A percentile compares a stretch with the other conserved stretches of the same genome.
phyloP scores from a whole-genome alignment of 768 basidiomycete species.

The Lactarius akahatsu region DNA sequence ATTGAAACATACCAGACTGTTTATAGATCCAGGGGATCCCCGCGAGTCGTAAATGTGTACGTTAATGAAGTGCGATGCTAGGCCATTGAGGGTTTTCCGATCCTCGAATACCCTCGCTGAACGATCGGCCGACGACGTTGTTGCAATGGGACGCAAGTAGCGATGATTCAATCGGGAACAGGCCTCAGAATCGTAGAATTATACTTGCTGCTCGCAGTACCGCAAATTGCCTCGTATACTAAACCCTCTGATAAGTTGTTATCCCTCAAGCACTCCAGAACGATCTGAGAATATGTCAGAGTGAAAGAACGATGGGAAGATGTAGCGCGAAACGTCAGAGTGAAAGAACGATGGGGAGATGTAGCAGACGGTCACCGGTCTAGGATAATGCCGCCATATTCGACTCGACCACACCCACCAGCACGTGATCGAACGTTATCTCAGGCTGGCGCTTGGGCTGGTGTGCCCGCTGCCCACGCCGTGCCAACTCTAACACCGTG shows the following conservation, averaged over 20 bases:
- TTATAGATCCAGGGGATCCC: background rate
- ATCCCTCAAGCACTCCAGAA: background rate
- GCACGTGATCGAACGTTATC: too few species aligned
- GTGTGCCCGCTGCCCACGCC: too few species aligned
- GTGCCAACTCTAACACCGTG: background rate
- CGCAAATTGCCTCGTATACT: background rate
- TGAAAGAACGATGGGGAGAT: too few species aligned
- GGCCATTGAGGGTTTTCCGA: background rate
- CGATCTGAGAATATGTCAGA: background rate
- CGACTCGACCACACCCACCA: too few species aligned
- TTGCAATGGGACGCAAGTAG: background rate
- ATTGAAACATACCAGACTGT: background rate
- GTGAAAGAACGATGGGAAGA: background rate
- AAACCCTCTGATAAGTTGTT: background rate
- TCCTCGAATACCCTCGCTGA: background rate
- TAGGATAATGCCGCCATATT: too few species aligned
- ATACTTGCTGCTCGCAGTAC: background rate
- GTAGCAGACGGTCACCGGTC: too few species aligned
- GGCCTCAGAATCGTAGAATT: background rate
- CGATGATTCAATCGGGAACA: background rate
- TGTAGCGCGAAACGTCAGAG: too few species aligned
- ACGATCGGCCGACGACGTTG: background rate
- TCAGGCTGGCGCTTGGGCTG: too few species aligned
- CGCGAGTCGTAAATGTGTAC: background rate
- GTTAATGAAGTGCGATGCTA: background rate